Evolutionary conservation across 192 early-diverging fungal genomes (phyloP).

Genomic region (Mortierella hygrophila): DNA sequence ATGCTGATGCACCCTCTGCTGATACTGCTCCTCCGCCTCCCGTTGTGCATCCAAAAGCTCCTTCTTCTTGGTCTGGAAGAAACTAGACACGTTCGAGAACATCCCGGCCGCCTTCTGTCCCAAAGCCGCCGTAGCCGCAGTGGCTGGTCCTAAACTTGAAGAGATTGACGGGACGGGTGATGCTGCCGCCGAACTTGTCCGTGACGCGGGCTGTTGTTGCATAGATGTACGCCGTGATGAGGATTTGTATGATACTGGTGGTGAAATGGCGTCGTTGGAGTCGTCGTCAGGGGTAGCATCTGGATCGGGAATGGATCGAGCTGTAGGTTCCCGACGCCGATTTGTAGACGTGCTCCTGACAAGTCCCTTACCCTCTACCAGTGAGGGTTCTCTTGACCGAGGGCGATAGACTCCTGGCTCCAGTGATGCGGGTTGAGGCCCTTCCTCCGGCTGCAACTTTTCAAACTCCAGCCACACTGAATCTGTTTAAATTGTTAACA

Average conservation of each 20-base stretch:
- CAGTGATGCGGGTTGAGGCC: neutral
- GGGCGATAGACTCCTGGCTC: slow-evolving; percentile 36
- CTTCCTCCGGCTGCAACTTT: slow-evolving; percentile 49
- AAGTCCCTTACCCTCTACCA: slow-evolving; percentile 22
- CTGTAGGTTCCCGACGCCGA: slow-evolving; percentile 1
- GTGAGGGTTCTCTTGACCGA: neutral
- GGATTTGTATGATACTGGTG: neutral
- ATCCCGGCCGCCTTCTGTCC: slow-evolving; percentile 65
- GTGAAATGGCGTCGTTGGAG: slow-evolving; percentile 21
- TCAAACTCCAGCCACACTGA: slow-evolving; percentile 55
- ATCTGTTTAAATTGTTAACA: neutral
- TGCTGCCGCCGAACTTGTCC: neutral
- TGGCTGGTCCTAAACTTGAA: slow-evolving; percentile 40
- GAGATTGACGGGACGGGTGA: slow-evolving; percentile 21
- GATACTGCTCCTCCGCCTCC: slow-evolving; percentile 55
- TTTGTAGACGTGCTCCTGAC: slow-evolving; percentile 30
- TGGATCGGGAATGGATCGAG: slow-evolving; percentile 29
- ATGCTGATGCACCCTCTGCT: slow-evolving; percentile 49
- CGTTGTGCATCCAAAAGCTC: slow-evolving; percentile 60
- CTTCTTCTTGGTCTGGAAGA: slow-evolving; percentile 60
- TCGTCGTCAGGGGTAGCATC: slow-evolving; percentile 30
- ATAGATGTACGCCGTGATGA: slow-evolving; percentile 4
- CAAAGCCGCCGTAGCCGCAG: slow-evolving; percentile 43
- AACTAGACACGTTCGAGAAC: slow-evolving; percentile 62
- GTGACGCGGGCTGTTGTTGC: slow-evolving; percentile 10